Conservation (phyloP, 306 rosid species). For the Pyrus betulifolia region DNA sequence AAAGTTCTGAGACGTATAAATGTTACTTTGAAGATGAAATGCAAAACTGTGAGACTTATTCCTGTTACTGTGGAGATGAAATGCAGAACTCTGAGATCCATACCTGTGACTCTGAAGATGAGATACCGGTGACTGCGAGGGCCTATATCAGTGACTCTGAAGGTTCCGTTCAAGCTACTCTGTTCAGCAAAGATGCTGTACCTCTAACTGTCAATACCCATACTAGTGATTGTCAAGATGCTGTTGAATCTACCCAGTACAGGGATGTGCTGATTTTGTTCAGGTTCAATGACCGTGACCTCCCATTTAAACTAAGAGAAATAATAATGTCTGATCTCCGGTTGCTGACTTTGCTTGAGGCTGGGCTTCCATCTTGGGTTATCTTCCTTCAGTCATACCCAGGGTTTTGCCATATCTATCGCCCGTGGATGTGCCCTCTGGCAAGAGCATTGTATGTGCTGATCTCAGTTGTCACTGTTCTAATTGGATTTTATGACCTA, state of each 20-base stretch:
- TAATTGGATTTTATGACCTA: constrained; percentile 87
- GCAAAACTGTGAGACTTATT: neutral
- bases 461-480: constrained; percentile 77
- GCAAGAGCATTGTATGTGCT: constrained; percentile 71
- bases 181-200: constrained; percentile 36
- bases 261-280: constrained; percentile 61
- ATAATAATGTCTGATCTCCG: constrained; percentile 74
- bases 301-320: constrained; percentile 69
- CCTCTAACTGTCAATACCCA: neutral
- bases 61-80: neutral
- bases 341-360: constrained; percentile 84
- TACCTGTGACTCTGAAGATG: constrained; percentile 2
- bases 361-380: constrained; percentile 97
- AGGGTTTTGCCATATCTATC: constrained; percentile 78
- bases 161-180: constrained; percentile 43
- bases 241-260: constrained; percentile 58
- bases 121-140: constrained; percentile 3
- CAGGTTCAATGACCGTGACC: constrained; percentile 75
- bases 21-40: constrained; percentile 42
- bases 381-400: constrained; percentile 97
- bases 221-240: constrained; percentile 30
- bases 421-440: constrained; percentile 98
- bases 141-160: constrained; percentile 19
- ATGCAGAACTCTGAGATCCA: neutral
- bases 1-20: constrained; percentile 41